These are phyloP conservation scores for Russula sp. DNA, from an alignment of 768 basidiomycete genomes.

Conservation along the genomic window DNA sequence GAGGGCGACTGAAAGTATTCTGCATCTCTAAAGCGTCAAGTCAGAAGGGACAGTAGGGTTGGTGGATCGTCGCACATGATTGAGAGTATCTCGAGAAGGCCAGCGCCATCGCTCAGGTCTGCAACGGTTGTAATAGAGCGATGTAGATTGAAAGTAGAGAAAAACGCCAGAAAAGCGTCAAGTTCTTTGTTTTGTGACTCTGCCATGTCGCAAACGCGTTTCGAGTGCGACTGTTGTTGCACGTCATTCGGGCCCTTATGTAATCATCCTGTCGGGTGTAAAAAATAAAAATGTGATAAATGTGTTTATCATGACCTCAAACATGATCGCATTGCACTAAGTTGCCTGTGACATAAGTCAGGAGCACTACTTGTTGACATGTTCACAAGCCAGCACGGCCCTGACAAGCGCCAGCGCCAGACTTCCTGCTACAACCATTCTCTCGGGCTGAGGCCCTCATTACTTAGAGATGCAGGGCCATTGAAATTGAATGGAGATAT, in stretches of 20 bases:
- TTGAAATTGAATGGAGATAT: too few relatives aligned
- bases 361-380: too few relatives aligned
- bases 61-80: slow-evolving; percentile 55
- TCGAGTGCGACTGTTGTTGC: background rate
- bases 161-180: slow-evolving; percentile 79
- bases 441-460: too few relatives aligned
- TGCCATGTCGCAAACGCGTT: slow-evolving; percentile 24
- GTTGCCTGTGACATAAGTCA: too few relatives aligned
- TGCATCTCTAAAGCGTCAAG: slow-evolving; percentile 53
- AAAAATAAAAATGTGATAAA: too few relatives aligned
- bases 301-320: too few relatives aligned
- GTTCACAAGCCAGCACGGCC: too few relatives aligned
- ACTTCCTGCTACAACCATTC: too few relatives aligned
- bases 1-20: slow-evolving; percentile 70
- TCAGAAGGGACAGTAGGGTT: slow-evolving; percentile 10
- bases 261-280: background rate
- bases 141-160: slow-evolving; percentile 66
- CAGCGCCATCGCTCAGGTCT: slow-evolving; percentile 79
- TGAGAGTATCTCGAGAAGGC: slow-evolving; percentile 71
- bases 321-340: too few relatives aligned
- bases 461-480: too few relatives aligned
- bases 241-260: background rate
- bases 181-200: slow-evolving; percentile 58
- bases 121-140: slow-evolving; percentile 58
- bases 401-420: too few relatives aligned